Evolutionary conservation across 176 grass and related monocot genomes (phyloP).

Genomic region (Pontederia paniculata): DNA sequence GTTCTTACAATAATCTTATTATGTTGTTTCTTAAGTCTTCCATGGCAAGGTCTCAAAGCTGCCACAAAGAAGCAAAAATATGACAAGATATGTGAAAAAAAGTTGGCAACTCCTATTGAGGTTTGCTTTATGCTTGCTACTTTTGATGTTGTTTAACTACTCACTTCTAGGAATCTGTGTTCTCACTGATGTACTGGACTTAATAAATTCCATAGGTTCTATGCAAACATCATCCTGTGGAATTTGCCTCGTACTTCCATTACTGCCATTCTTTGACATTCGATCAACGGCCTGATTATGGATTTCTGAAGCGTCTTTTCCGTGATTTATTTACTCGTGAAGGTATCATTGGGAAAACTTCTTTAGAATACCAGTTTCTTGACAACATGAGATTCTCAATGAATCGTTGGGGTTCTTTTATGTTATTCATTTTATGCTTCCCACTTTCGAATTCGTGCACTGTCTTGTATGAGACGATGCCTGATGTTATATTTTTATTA

Average conservation of each 20-base stretch:
- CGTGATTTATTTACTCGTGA: slow-evolving; percentile 43
- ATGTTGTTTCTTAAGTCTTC: slow-evolving; percentile 36
- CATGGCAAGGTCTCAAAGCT: slow-evolving; percentile 71
- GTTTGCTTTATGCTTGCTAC: slow-evolving; percentile 17
- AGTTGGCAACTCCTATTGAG: slow-evolving; percentile 61
- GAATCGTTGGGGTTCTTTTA: not conserved
- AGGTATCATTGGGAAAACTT: slow-evolving; percentile 32
- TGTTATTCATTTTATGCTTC: slow-evolving; percentile 2
- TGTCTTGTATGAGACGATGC: not conserved
- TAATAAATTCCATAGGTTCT: slow-evolving; percentile 28
- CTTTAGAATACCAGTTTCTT: not conserved
- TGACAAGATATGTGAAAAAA: slow-evolving; percentile 72
- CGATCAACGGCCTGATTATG: slow-evolving; percentile 57
- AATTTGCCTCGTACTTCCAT: slow-evolving; percentile 59
- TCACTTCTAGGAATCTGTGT: slow-evolving; percentile 7
- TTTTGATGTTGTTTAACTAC: slow-evolving; percentile 19
- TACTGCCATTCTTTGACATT: slow-evolving; percentile 53
- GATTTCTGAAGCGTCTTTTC: slow-evolving; percentile 37
- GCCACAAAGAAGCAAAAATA: slow-evolving; percentile 74
- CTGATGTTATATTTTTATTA: not conserved
- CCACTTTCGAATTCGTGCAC: not conserved
- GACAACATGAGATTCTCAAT: not conserved
- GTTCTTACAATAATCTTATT: no score
- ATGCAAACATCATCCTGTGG: slow-evolving; percentile 46
- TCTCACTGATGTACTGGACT: not conserved